Conservation (phyloP, 169 alveolate species). For the Cryptosporidium meleagridis region DNA sequence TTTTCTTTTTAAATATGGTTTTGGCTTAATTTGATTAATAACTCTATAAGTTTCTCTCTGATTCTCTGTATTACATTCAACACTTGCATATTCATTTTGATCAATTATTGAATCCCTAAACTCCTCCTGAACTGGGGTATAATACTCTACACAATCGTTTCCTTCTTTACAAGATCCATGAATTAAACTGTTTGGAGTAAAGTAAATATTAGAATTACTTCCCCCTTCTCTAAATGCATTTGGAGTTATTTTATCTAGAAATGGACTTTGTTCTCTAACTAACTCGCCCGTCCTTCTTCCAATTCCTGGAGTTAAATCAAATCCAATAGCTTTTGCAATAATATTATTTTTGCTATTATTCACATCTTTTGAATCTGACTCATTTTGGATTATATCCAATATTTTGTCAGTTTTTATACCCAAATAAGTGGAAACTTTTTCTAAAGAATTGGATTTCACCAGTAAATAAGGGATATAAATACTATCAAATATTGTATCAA, state of each 20-base stretch:
- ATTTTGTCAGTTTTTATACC: neutral
- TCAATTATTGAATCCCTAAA: neutral
- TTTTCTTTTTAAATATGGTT: constrained; percentile 56
- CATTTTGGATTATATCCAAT: neutral
- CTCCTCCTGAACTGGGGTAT: constrained; percentile 35
- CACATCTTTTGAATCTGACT: neutral
- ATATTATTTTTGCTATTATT: no score
- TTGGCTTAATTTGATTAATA: constrained; percentile 22
- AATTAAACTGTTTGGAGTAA: constrained; percentile 48
- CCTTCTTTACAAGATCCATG: neutral
- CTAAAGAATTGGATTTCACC: neutral
- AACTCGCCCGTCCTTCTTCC: neutral
- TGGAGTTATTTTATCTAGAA: neutral
- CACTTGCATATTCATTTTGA: neutral
- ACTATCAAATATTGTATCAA: no score
- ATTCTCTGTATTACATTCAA: neutral
- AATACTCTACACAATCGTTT: neutral
- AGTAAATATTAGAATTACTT: neutral
- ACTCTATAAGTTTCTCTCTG: neutral
- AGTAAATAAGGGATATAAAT: neutral
- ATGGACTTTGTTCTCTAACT: neutral
- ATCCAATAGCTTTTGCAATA: neutral
- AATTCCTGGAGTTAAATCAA: neutral
- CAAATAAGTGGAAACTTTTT: neutral
- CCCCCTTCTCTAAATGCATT: neutral